These are phyloP conservation scores for Tylopilus felleus DNA, from an alignment of 768 basidiomycete species.

Conservation along the genomic window DNA sequence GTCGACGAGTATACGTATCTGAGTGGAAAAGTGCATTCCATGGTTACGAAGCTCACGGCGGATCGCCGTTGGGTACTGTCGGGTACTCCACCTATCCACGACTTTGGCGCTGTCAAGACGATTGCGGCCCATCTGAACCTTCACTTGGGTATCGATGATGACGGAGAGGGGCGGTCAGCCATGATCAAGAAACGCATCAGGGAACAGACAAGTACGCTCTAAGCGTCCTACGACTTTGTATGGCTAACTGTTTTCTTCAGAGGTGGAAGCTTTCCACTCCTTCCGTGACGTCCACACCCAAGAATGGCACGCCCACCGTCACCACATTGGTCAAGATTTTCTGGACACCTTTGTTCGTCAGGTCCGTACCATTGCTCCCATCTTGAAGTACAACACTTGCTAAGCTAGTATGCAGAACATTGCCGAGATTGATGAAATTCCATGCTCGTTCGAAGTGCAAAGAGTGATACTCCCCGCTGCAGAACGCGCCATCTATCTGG, in stretches of 20 bases:
- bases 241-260: slow-evolving; percentile 38
- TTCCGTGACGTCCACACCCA: slow-evolving; percentile 91
- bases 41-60: slow-evolving; percentile 73
- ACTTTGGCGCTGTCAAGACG: slow-evolving; percentile 87
- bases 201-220: slow-evolving; percentile 72
- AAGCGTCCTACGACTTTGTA: neutral
- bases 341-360: slow-evolving; percentile 81
- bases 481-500: slow-evolving; percentile 91
- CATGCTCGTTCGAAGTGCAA: slow-evolving; percentile 62
- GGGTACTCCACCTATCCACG: slow-evolving; percentile 89
- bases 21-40: slow-evolving; percentile 71
- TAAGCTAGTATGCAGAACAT: slow-evolving; percentile 58
- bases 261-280: slow-evolving; percentile 91
- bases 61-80: slow-evolving; percentile 94
- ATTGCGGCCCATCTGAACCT: slow-evolving; percentile 85
- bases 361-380: slow-evolving; percentile 39
- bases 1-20: slow-evolving; percentile 96
- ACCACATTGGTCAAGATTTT: slow-evolving; percentile 78
- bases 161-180: slow-evolving; percentile 71
- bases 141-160: slow-evolving; percentile 91
- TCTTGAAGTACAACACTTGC: slow-evolving; percentile 4
- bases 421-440: slow-evolving; percentile 96
- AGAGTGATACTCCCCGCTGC: slow-evolving; percentile 81
- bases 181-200: slow-evolving; percentile 76
- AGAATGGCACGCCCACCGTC: slow-evolving; percentile 90